Base-by-base conservation (phyloP, 1,284 basidiomycete genomes). In the Pseudozyma hubeiensis region DNA sequence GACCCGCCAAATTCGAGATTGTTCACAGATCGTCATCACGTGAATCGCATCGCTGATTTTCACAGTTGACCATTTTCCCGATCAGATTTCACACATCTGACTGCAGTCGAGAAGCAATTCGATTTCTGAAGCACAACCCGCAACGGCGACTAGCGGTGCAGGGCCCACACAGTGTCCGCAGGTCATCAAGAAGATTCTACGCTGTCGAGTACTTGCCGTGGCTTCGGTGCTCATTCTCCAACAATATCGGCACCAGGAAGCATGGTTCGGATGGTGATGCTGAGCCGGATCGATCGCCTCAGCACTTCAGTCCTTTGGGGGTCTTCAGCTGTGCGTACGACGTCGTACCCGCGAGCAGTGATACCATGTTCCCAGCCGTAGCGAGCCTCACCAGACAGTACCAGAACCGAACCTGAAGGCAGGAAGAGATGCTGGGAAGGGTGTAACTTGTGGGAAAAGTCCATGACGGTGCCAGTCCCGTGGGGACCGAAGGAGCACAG, bases 331-430 rank as follows among this genome's bases (percentile, higher is more conserved):
- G 45, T 37, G 6, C 41, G 40, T 13, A 74, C 61, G 5, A 65
- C 49, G 31, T 81, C 80, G 4, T 40, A 33, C 7, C 19, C 14
- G 2, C 71, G 46, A 7, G 72, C 68, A 13, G 62, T 44, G 40
- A 87, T 87, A 7, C 86, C 86, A 64, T 87, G 87, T 19, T 66
- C 70, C 86, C 86, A 87, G 0, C 81, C 76, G 85, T 86, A 87
- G 30, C 87, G 63, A 19, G 86, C 84, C 48, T 84, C 79, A 0
- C 84, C 84, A 0, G 76, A 80, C 45, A 87, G 46, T 6, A 85
- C 69, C 41, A 87, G 84, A 1, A 87, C 83, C 0, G 77, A 84
- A 11, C 84, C 53, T 7, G 84, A 79, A 0, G 86, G 85, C 5
- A 87, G 76, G 53, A 84, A 86, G n/a, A 87, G 52, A 30, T 55